A percentile compares a stretch with the other conserved stretches of the same genome.
phyloP scores from a whole-genome alignment of 78 protist species.

The Anaeramoeba flamelloides region DNA sequence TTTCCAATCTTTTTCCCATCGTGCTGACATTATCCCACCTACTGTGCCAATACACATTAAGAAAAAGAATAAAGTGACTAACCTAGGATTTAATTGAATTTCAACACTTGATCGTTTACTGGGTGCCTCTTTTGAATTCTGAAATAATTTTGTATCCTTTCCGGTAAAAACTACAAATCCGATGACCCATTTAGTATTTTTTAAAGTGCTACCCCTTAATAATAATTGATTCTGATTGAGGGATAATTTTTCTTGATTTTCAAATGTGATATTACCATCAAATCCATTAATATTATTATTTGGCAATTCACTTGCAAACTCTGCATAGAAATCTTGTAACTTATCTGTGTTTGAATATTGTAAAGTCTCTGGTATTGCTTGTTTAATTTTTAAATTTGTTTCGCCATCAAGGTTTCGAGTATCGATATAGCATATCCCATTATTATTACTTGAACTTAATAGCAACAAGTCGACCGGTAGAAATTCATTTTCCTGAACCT shows the following conservation, averaged over 20 bases:
- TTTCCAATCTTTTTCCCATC: too few relatives aligned
- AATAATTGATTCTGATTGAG: too few relatives aligned
- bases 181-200: not conserved
- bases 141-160: slow-evolving; percentile 7
- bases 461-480: slow-evolving; percentile 7
- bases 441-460: not conserved
- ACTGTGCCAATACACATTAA: too few relatives aligned
- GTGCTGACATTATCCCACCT: too few relatives aligned
- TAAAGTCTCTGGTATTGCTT: not conserved
- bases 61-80: too few relatives aligned
- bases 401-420: slow-evolving; percentile 31
- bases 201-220: not conserved
- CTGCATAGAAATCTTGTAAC: not conserved
- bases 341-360: not conserved
- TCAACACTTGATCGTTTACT: too few relatives aligned
- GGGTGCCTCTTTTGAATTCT: too few relatives aligned
- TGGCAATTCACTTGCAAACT: too few relatives aligned
- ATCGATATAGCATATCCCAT: slow-evolving; percentile 1
- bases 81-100: too few relatives aligned
- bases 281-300: too few relatives aligned
- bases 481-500: not conserved
- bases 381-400: slow-evolving; percentile 16
- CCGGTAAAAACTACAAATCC: slow-evolving; percentile 8
- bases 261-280: too few relatives aligned
- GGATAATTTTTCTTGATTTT: too few relatives aligned